phyloP scores from a whole-genome alignment of 2,329 filamentous ascomycete genomes.

The Colletotrichum orbiculare region DNA sequence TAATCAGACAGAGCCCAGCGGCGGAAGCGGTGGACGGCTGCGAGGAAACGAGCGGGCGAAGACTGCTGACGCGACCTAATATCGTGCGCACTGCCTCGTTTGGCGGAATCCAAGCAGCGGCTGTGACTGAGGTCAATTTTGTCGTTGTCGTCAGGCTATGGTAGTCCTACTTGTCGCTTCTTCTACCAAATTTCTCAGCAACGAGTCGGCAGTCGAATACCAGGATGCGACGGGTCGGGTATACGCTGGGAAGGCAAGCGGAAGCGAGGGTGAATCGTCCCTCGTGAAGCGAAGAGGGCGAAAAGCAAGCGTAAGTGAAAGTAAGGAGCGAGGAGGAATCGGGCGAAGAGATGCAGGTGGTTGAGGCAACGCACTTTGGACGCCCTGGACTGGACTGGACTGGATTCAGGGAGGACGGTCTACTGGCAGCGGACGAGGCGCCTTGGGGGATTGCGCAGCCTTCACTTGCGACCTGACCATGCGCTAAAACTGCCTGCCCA shows the following conservation, averaged over 20 bases:
- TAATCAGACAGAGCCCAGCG: constrained; percentile 3
- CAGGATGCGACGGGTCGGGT: background rate
- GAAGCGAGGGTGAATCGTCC: constrained; percentile 25
- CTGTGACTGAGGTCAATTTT: background rate
- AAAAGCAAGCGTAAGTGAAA: constrained; percentile 9
- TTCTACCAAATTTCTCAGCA: background rate
- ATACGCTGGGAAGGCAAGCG: background rate
- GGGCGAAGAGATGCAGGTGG: background rate
- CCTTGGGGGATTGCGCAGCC: too few relatives aligned
- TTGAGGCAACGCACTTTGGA: constrained; percentile 1
- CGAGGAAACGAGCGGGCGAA: constrained; percentile 8
- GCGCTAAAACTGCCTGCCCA: too few relatives aligned
- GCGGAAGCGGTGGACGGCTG: constrained; percentile 16
- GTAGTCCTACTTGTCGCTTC: background rate
- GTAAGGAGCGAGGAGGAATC: constrained; percentile 23
- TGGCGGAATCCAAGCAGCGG: background rate
- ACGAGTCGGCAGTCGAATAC: background rate
- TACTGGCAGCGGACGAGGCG: constrained; percentile 1
- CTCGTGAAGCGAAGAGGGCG: constrained; percentile 13
- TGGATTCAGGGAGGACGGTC: constrained; percentile 18
- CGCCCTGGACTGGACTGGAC: constrained; percentile 23
- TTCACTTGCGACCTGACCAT: too few relatives aligned
- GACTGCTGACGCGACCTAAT: constrained; percentile 3
- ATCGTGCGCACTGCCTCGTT: constrained; percentile 24
- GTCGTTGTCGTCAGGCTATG: background rate